These are phyloP conservation scores for Phytophthora syringae DNA, from an alignment of 352 stramenopile genomes.

Conservation along the genomic window DNA sequence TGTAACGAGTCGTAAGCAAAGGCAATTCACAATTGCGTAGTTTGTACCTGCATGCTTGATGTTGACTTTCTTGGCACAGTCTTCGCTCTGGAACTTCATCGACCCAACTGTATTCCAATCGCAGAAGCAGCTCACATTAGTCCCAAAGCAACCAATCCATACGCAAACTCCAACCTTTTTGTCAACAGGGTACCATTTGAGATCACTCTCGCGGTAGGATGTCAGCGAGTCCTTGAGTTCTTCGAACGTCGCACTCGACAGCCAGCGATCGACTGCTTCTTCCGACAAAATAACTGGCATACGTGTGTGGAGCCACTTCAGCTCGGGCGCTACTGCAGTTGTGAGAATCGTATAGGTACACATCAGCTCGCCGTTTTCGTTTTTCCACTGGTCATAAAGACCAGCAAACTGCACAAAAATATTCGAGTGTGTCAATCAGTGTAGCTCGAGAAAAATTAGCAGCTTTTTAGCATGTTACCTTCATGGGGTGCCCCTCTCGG, in stretches of 20 bases:
- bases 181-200: slow-evolving; percentile 85
- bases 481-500: slow-evolving; percentile 48
- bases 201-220: slow-evolving; percentile 52
- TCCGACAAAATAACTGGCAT: slow-evolving; percentile 87
- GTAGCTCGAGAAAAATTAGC: not conserved
- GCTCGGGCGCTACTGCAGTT: slow-evolving; percentile 62
- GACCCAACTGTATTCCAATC: slow-evolving; percentile 57
- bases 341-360: slow-evolving; percentile 91
- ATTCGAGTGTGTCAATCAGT: not conserved
- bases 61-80: slow-evolving; percentile 78
- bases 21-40: not conserved
- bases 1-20: not conserved
- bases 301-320: slow-evolving; percentile 88
- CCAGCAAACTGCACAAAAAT: slow-evolving; percentile 70
- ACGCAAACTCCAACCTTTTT: slow-evolving; percentile 62
- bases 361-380: slow-evolving; percentile 68
- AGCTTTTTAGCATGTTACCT: slow-evolving; percentile 39
- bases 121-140: not conserved
- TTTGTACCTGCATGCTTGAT: slow-evolving; percentile 72
- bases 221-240: slow-evolving; percentile 59
- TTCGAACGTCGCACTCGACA: slow-evolving; percentile 70
- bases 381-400: slow-evolving; percentile 86
- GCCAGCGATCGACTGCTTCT: slow-evolving; percentile 62
- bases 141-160: not conserved
- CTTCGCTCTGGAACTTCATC: slow-evolving; percentile 76